phyloP scores from a whole-genome alignment of 805 yeast genomes.

The Ogataea allantospora region DNA sequence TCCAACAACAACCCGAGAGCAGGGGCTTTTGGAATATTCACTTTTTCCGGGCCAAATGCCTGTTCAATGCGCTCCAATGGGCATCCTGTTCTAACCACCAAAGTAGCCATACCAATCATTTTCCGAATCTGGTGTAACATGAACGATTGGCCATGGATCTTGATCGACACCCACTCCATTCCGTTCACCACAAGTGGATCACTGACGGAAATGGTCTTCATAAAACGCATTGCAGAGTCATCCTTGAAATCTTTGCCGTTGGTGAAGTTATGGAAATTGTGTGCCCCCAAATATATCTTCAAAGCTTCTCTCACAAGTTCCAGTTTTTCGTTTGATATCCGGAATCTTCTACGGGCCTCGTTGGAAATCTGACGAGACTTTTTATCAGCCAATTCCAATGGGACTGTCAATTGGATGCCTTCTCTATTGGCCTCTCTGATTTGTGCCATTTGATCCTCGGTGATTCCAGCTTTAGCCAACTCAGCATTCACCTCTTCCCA shows the following conservation, averaged over 20 bases:
- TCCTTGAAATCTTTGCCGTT: conserved; percentile 67
- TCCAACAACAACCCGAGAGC: conserved; percentile 89
- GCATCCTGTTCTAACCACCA: conserved; percentile 82
- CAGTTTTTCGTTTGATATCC: conserved; percentile 63
- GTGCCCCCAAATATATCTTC: conserved; percentile 76
- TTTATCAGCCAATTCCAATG: conserved; percentile 37
- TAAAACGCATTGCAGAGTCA: conserved; percentile 78
- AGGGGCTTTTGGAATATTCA: conserved; percentile 96
- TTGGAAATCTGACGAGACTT: conserved; percentile 64
- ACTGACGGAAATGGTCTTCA: conserved; percentile 74
- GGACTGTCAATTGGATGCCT: conserved; percentile 37
- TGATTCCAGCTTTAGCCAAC: conserved; percentile 39
- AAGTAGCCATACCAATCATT: conserved; percentile 93
- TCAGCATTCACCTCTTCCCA: conserved; percentile 55
- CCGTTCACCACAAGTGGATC: conserved; percentile 91
- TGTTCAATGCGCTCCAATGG: conserved; percentile 73
- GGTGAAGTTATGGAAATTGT: conserved; percentile 64
- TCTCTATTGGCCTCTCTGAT: conserved; percentile 36
- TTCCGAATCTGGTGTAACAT: conserved; percentile 98
- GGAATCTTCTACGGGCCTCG: conserved; percentile 61
- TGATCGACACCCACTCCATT: conserved; percentile 94
- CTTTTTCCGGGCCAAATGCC: conserved; percentile 69
- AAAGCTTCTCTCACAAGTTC: conserved; percentile 64
- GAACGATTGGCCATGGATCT: conserved; percentile 96
- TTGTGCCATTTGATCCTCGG: conserved; percentile 38